These are phyloP conservation scores for Psilocybe subaeruginosa DNA, from an alignment of 768 basidiomycete species.

Conservation along the genomic window DNA sequence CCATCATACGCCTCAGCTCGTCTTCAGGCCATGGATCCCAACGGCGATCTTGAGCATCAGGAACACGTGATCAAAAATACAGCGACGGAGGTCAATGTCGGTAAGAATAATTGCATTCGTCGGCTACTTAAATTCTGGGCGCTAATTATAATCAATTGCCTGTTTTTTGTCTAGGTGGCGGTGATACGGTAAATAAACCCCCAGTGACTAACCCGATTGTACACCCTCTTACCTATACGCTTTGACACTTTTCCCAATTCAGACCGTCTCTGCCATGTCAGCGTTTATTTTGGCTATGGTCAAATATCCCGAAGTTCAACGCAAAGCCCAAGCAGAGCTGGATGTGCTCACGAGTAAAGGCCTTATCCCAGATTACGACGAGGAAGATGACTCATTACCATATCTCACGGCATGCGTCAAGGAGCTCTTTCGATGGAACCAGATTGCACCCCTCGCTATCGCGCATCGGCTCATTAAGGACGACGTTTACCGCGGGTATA, in stretches of 20 bases:
- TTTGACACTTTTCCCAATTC: neutral
- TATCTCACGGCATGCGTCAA: constrained; percentile 8
- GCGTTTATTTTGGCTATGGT: constrained; percentile 8
- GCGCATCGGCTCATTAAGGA: constrained; percentile 1
- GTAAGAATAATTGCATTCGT: neutral
- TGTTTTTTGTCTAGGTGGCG: neutral
- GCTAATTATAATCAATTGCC: neutral
- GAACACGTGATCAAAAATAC: constrained; percentile 2
- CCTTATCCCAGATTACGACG: neutral
- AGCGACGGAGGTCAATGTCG: neutral
- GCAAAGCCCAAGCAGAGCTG: constrained; percentile 5
- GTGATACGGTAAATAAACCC: neutral
- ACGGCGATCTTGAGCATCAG: constrained; percentile 4
- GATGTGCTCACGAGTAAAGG: neutral
- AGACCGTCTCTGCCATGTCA: neutral
- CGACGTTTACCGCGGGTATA: constrained; percentile 7
- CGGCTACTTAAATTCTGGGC: neutral
- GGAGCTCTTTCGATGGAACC: constrained; percentile 11
- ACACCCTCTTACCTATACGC: no score
- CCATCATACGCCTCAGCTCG: constrained; percentile 6
- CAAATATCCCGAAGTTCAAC: constrained; percentile 8
- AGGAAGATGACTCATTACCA: constrained; percentile 5
- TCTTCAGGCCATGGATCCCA: constrained; percentile 1
- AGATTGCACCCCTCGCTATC: constrained; percentile 6
- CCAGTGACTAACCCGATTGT: no score